Evolutionary conservation across 1,139 yeast genomes (phyloP).

Genomic region (Yamadazyma oceani): DNA sequence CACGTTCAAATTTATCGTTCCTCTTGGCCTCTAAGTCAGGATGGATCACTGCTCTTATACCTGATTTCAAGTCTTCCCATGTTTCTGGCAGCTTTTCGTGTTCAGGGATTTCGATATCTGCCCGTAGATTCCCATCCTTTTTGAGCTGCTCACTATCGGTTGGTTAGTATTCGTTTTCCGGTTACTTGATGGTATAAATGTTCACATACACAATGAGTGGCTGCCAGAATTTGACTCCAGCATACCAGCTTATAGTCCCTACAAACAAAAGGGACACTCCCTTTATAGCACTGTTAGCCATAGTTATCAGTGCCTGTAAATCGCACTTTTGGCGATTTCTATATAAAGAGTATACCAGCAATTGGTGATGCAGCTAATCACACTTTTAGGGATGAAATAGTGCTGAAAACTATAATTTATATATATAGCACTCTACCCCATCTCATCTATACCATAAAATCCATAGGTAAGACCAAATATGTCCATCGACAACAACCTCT

Average conservation of each 20-base stretch:
- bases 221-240: conserved; percentile 69
- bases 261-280: conserved; percentile 29
- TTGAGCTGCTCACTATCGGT: conserved; percentile 56
- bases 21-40: conserved; percentile 18
- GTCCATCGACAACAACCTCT: background rate
- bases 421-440: too few species aligned
- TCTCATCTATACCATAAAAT: too few species aligned
- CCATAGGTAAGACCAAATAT: background rate
- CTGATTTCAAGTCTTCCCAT: conserved; percentile 38
- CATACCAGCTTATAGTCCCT: conserved; percentile 43
- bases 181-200: background rate
- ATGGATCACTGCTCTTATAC: conserved; percentile 23
- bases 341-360: too few species aligned
- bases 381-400: too few species aligned
- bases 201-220: conserved; percentile 65
- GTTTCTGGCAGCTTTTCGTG: conserved; percentile 37
- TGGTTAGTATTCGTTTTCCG: background rate
- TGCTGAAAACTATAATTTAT: too few species aligned
- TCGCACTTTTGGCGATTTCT: too few species aligned
- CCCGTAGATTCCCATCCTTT: conserved; percentile 65
- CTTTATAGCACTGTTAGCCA: conserved; percentile 29
- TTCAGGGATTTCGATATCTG: conserved; percentile 54
- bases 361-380: too few species aligned
- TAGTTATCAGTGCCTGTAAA: conserved; percentile 7
- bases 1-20: conserved; percentile 7